phyloP scores from a whole-genome alignment of 768 basidiomycete species.

The Collybiopsis confluens region DNA sequence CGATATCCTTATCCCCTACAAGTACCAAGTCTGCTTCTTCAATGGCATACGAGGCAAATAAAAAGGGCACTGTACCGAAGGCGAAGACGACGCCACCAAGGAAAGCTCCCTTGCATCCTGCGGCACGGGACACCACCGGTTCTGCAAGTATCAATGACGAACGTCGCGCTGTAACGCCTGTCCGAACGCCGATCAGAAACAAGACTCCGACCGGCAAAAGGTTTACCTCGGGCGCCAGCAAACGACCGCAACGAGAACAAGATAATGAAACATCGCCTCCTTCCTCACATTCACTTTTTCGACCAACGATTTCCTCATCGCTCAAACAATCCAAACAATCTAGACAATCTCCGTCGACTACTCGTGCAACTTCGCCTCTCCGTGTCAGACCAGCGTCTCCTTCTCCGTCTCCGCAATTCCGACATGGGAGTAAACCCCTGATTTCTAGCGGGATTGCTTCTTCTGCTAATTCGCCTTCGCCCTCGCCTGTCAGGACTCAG shows the following conservation, averaged over 20 bases:
- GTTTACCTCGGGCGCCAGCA: background rate
- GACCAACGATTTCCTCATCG: slow-evolving; percentile 10
- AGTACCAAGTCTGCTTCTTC: background rate
- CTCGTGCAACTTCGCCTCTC: background rate
- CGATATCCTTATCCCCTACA: slow-evolving; percentile 6
- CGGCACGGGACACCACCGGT: background rate
- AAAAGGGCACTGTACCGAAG: background rate
- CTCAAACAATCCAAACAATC: slow-evolving; percentile 20
- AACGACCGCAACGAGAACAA: too few relatives aligned
- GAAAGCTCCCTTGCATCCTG: background rate
- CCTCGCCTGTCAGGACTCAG: too few relatives aligned
- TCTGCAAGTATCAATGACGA: background rate
- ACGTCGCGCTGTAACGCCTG: background rate
- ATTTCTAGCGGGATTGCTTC: too few relatives aligned
- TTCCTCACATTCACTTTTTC: background rate
- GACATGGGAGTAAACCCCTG: too few relatives aligned
- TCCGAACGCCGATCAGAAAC: background rate
- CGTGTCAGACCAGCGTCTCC: background rate
- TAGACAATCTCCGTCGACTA: too few relatives aligned
- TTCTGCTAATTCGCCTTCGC: too few relatives aligned
- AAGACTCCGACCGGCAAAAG: background rate
- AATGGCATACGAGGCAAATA: background rate
- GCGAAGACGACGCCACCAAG: background rate
- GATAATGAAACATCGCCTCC: background rate
- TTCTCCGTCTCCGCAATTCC: too few relatives aligned